Base-by-base conservation (phyloP, 306 rosid genomes). In the Malus sylvestris region DNA sequence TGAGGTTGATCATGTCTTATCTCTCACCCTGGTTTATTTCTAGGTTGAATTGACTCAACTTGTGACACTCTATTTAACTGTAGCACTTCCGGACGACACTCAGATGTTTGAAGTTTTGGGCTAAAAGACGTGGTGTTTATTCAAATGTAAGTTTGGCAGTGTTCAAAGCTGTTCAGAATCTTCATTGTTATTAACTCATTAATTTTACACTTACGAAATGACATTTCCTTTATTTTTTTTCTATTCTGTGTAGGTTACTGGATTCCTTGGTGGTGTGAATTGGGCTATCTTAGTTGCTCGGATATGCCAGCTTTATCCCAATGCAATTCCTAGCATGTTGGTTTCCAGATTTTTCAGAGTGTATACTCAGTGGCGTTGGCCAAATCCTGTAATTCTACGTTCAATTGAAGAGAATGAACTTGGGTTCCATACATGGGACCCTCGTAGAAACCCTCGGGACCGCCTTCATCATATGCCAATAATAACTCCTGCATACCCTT, bases 351-450 rank as follows among this genome's bases (percentile, higher is more conserved):
- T 95, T 86, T 95, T 95, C 84, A 90, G 98, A 86, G 97, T 95
- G 51, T 95, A 90, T 76, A 92, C 99, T 45, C 99, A 90, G 81
- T 95, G 99, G 99, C 92, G 99, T 84, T 95, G 99, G 99, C 99
- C 99, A 72, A 95, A 92, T 80, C 99, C 97, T 82, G 97, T 95
- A 67, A 93, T 91, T 96, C 82, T 95, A 38, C 92, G 99, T 89
- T 67, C 97, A 67, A 90, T 92, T 66, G 97, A 92, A 87, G 97
- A 95, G 76, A 88, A 89, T 81, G 97, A 92, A 85, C 86, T 92
- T 71, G 96, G 96, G 22, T 92, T 95, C 69, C 89, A 93, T 67
- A 69, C 86, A 59, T 95, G 99, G 99, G 97, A 95, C 91, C 97
- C 99, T 78, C 97, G 99, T 52, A 90, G 79, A 87, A 87, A 92